Conservation (phyloP, 1,284 basidiomycete genomes). For the Cutaneotrichosporon curvatum region DNA sequence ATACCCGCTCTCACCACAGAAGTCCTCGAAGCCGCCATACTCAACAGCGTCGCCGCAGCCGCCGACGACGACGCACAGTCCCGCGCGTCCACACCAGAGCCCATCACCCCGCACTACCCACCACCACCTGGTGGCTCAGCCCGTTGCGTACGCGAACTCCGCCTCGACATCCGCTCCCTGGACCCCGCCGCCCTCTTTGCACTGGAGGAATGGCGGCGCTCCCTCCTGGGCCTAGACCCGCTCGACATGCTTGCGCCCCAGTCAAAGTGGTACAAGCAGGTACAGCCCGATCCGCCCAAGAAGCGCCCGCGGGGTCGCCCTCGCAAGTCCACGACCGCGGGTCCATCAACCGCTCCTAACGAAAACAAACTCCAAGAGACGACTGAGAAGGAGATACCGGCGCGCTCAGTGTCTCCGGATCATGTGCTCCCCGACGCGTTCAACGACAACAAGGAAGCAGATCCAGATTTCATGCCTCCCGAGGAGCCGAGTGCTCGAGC, state of each 20-base stretch:
- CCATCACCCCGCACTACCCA: conserved; percentile 11
- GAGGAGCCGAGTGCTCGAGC: background rate
- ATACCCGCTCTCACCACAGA: too few relatives aligned
- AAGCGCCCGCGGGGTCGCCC: background rate
- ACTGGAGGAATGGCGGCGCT: conserved; percentile 36
- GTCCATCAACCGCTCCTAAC: too few relatives aligned
- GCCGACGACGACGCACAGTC: background rate
- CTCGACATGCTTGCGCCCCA: conserved; percentile 22
- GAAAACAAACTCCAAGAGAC: too few relatives aligned
- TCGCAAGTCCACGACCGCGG: too few relatives aligned
- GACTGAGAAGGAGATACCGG: too few relatives aligned
- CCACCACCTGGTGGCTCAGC: conserved; percentile 26
- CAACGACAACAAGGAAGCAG: conserved; percentile 18
- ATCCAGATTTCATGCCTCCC: conserved; percentile 23
- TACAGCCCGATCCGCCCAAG: conserved; percentile 1
- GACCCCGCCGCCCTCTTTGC: conserved; percentile 34
- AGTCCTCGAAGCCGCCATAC: too few relatives aligned
- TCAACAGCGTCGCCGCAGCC: too few relatives aligned
- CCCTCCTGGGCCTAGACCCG: conserved; percentile 22
- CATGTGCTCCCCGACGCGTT: conserved; percentile 16
- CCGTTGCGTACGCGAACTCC: conserved; percentile 30
- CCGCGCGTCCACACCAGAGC: conserved; percentile 5
- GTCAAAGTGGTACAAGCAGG: conserved; percentile 16
- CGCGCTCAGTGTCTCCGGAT: too few relatives aligned
- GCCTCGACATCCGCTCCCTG: conserved; percentile 34